phyloP scores from a whole-genome alignment of 2,329 filamentous ascomycete genomes.

The Alternaria metachromatica region DNA sequence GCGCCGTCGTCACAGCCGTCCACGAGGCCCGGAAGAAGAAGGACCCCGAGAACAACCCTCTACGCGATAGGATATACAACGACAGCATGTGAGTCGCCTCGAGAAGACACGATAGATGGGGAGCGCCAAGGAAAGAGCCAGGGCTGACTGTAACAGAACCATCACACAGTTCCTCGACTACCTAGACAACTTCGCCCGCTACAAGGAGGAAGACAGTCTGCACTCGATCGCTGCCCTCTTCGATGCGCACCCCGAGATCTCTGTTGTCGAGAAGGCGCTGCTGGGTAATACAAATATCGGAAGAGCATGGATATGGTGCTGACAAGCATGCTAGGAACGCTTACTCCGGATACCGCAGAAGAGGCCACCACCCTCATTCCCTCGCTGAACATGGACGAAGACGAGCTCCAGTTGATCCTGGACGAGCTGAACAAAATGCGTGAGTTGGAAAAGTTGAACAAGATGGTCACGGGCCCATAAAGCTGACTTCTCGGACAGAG shows the following conservation, averaged over 20 bases:
- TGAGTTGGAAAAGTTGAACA: slow-evolving; percentile 31
- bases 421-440: slow-evolving; percentile 88
- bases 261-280: slow-evolving; percentile 92
- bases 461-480: not conserved
- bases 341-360: slow-evolving; percentile 91
- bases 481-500: slow-evolving; percentile 33
- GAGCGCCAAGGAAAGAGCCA: slow-evolving; percentile 3
- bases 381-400: slow-evolving; percentile 88
- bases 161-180: slow-evolving; percentile 90
- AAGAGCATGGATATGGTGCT: not conserved
- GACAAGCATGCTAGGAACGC: slow-evolving; percentile 67
- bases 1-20: slow-evolving; percentile 89
- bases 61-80: slow-evolving; percentile 77
- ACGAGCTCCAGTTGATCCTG: slow-evolving; percentile 84
- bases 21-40: slow-evolving; percentile 80
- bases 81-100: slow-evolving; percentile 44
- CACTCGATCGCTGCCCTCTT: slow-evolving; percentile 91
- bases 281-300: slow-evolving; percentile 63
- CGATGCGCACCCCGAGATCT: slow-evolving; percentile 77
- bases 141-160: slow-evolving; percentile 60
- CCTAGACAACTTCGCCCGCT: slow-evolving; percentile 91
- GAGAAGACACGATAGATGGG: not conserved
- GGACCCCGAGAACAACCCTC: slow-evolving; percentile 67
- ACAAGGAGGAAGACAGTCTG: slow-evolving; percentile 93
- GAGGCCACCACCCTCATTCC: slow-evolving; percentile 97